Percentiles rank a stretch among this genome's conserved stretches.
These are phyloP conservation scores for Oryza rufipogon DNA, from an alignment of 176 grass and related monocot species.

Conservation along the genomic window DNA sequence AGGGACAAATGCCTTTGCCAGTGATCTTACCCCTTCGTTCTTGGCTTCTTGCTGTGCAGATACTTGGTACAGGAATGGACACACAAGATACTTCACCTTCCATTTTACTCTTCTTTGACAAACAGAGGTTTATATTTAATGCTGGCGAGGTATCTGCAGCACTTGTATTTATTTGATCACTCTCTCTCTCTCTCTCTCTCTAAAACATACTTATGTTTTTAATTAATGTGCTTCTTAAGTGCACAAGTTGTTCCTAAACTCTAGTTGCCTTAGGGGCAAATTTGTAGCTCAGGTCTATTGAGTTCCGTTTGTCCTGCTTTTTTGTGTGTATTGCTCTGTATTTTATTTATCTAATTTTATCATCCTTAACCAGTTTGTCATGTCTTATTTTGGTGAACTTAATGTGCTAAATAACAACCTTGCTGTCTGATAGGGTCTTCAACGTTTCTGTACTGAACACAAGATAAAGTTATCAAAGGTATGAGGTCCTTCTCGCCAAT, in stretches of 20 bases:
- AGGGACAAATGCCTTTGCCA: not conserved
- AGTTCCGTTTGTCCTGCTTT: not conserved
- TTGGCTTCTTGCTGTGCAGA: constrained; percentile 50
- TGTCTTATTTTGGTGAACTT: constrained; percentile 12
- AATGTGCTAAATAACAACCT: constrained; percentile 2
- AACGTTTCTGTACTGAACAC: constrained; percentile 96
- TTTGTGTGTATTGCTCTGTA: not conserved
- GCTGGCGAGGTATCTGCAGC: constrained; percentile 76
- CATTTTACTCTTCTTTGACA: constrained; percentile 94
- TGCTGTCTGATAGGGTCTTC: constrained; percentile 76
- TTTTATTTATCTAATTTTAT: not conserved
- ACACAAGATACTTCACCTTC: constrained; percentile 95
- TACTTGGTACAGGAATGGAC: constrained; percentile 97
- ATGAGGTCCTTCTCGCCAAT: constrained; percentile 10
- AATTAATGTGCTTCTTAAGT: constrained; percentile 12
- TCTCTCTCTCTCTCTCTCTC: not conserved
- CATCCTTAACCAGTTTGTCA: not conserved
- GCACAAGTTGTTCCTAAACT: not conserved
- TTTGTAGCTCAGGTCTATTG: not conserved
- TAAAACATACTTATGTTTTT: constrained; percentile 13
- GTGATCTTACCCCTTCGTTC: constrained; percentile 7
- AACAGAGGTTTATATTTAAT: constrained; percentile 94
- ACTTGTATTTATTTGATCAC: not conserved
- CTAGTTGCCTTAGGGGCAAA: not conserved
- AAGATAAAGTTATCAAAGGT: constrained; percentile 99